Evolutionary conservation across 2,329 filamentous ascomycete genomes (phyloP).

Genomic region (Catunica adiposa): DNA sequence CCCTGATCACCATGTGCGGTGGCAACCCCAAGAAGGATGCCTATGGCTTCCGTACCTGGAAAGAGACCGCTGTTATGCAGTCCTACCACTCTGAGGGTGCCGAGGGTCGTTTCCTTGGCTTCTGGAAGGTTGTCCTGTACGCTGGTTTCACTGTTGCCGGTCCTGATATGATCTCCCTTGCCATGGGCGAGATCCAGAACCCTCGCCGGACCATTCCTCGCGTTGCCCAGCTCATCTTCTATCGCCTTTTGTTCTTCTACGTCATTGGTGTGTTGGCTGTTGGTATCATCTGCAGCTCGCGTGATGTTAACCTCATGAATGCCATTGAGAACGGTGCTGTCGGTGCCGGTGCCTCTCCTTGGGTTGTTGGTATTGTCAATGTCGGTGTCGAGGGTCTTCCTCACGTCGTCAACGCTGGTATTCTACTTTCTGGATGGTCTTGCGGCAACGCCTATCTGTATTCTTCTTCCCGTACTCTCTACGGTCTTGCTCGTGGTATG

Average conservation of each 20-base stretch:
- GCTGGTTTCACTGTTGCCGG: slow-evolving; percentile 53
- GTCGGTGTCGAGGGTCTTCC: slow-evolving; percentile 44
- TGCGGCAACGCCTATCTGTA: slow-evolving; percentile 36
- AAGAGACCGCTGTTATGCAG: slow-evolving; percentile 21
- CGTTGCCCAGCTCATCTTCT: slow-evolving; percentile 59
- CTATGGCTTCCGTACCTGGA: slow-evolving; percentile 48
- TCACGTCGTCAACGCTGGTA: slow-evolving; percentile 37
- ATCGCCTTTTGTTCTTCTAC: slow-evolving; percentile 55
- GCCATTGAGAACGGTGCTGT: slow-evolving; percentile 29
- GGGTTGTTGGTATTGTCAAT: slow-evolving; percentile 41
- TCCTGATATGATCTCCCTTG: slow-evolving; percentile 47
- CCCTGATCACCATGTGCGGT: slow-evolving; percentile 51
- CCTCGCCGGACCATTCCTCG: slow-evolving; percentile 48
- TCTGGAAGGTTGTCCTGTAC: slow-evolving; percentile 38
- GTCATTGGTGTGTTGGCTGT: slow-evolving; percentile 46
- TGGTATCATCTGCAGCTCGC: slow-evolving; percentile 40
- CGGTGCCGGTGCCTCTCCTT: slow-evolving; percentile 43
- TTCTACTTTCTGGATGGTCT: slow-evolving; percentile 24
- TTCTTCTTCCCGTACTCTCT: slow-evolving; percentile 33
- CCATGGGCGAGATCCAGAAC: slow-evolving; percentile 43
- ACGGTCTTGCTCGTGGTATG: slow-evolving; percentile 29
- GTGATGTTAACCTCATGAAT: slow-evolving; percentile 27
- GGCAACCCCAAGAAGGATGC: slow-evolving; percentile 46
- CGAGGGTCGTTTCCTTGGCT: slow-evolving; percentile 46
- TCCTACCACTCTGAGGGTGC: slow-evolving; percentile 27